These are phyloP conservation scores for Trichoderma simmonsii DNA, from an alignment of 2,329 filamentous ascomycete genomes.

Conservation along the genomic window DNA sequence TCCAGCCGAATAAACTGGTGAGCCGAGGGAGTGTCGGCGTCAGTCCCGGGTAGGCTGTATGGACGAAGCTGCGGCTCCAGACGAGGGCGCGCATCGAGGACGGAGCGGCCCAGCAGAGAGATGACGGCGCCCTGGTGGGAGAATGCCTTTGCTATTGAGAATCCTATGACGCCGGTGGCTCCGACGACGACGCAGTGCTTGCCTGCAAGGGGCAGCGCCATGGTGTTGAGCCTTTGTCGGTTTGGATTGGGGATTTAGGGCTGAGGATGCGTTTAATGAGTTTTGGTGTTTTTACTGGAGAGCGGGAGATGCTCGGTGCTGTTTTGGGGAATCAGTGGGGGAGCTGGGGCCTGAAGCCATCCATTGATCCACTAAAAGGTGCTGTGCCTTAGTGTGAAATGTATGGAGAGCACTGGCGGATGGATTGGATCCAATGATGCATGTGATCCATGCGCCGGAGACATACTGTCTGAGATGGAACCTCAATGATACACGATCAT, in stretches of 20 bases:
- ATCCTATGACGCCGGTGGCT: constrained; percentile 67
- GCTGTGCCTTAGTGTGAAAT: not conserved
- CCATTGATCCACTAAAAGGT: not conserved
- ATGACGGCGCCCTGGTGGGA: constrained; percentile 57
- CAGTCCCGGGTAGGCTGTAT: constrained; percentile 21
- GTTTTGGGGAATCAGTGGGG: not conserved
- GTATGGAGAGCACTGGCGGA: too few relatives aligned
- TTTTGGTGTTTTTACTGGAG: not conserved
- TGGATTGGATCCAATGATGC: not conserved
- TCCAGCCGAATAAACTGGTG: constrained; percentile 38
- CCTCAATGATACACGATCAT: not conserved
- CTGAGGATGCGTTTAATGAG: not conserved
- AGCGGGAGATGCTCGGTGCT: not conserved
- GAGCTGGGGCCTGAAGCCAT: not conserved
- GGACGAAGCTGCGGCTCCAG: constrained; percentile 33
- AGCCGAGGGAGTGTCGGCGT: constrained; percentile 21
- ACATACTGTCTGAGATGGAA: not conserved
- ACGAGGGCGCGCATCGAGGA: constrained; percentile 43
- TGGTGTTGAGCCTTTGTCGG: not conserved
- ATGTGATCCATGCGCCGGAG: not conserved
- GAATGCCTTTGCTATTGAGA: constrained; percentile 64
- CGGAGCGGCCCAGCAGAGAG: constrained; percentile 59
- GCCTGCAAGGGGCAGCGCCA: constrained; percentile 40
- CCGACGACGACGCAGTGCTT: constrained; percentile 64
- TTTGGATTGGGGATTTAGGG: not conserved